Conservation (phyloP, 192 early-diverging fungal genomes). For the Coemansia sp. region DNA sequence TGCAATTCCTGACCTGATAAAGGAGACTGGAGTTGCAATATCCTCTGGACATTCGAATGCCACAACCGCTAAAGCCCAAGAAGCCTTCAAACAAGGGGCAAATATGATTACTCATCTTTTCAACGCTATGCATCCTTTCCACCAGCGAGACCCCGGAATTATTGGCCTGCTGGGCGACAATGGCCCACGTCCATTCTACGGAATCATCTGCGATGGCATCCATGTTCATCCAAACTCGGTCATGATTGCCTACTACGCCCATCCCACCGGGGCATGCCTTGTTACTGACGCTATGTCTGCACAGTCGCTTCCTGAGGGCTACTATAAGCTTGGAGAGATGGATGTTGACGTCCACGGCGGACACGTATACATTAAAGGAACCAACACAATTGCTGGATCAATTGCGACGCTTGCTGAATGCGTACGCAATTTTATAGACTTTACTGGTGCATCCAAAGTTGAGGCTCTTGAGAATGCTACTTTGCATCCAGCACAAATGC, state of each 20-base stretch:
- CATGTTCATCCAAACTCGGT: slow-evolving; percentile 82
- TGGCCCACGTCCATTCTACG: slow-evolving; percentile 72
- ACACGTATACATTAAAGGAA: slow-evolving; percentile 73
- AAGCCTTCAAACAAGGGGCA: slow-evolving; percentile 63
- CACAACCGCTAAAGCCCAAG: slow-evolving; percentile 63
- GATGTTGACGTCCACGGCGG: slow-evolving; percentile 63
- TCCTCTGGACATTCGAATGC: slow-evolving; percentile 70
- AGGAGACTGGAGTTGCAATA: slow-evolving; percentile 64
- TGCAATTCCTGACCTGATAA: slow-evolving; percentile 64
- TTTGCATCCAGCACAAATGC: slow-evolving; percentile 70
- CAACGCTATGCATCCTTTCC: slow-evolving; percentile 86
- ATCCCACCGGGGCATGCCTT: slow-evolving; percentile 73
- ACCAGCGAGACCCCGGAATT: slow-evolving; percentile 84
- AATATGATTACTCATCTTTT: slow-evolving; percentile 81
- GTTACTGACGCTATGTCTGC: slow-evolving; percentile 85
- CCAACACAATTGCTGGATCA: slow-evolving; percentile 72
- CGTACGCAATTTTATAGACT: slow-evolving; percentile 76
- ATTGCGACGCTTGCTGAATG: slow-evolving; percentile 70
- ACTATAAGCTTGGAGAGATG: slow-evolving; percentile 72
- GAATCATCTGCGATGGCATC: slow-evolving; percentile 82
- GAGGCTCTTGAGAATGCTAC: slow-evolving; percentile 84
- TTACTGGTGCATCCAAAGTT: slow-evolving; percentile 72
- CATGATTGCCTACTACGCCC: slow-evolving; percentile 79
- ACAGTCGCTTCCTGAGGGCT: slow-evolving; percentile 67
- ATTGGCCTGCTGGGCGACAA: slow-evolving; percentile 71